Conservation (phyloP, 2,329 filamentous ascomycete genomes). For the Lojkania enalia region DNA sequence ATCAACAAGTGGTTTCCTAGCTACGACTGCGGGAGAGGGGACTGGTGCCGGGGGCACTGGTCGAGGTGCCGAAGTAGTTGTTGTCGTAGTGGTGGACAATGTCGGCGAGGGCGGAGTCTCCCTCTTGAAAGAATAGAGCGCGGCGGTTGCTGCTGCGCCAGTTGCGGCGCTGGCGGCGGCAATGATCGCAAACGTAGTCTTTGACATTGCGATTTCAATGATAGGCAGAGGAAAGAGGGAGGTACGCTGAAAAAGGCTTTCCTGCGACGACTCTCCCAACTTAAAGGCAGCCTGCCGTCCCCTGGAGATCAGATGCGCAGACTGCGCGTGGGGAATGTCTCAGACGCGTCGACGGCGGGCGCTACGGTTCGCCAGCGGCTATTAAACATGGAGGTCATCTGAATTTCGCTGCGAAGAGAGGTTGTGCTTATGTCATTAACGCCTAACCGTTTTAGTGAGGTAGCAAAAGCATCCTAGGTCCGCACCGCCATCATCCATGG, state of each 20-base stretch:
- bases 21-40: conserved; percentile 28
- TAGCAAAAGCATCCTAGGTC: too few relatives aligned
- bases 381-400: conserved; percentile 30
- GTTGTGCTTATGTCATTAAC: conserved; percentile 6
- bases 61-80: conserved; percentile 37
- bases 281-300: conserved; percentile 18
- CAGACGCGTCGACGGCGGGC: conserved; percentile 39
- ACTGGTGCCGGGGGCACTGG: conserved; percentile 28
- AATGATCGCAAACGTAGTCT: conserved; percentile 54
- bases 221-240: conserved; percentile 1
- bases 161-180: conserved; percentile 53
- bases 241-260: conserved; percentile 2
- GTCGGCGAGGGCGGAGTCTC: conserved; percentile 28
- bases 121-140: conserved; percentile 46
- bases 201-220: conserved; percentile 48
- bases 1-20: conserved; percentile 47
- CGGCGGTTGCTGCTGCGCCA: conserved; percentile 54
- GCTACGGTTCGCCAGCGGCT: conserved; percentile 35
- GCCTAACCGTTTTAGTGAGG: conserved; percentile 19
- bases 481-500: too few relatives aligned
- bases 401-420: conserved; percentile 24
- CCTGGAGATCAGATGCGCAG: conserved; percentile 30
- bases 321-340: conserved; percentile 42
- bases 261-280: conserved; percentile 6
- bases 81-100: conserved; percentile 39